Percentiles rank a stretch among this genome's conserved stretches.
Conservation (phyloP, 2,329 filamentous ascomycete species). For the Arthrobotrys megalospora region DNA sequence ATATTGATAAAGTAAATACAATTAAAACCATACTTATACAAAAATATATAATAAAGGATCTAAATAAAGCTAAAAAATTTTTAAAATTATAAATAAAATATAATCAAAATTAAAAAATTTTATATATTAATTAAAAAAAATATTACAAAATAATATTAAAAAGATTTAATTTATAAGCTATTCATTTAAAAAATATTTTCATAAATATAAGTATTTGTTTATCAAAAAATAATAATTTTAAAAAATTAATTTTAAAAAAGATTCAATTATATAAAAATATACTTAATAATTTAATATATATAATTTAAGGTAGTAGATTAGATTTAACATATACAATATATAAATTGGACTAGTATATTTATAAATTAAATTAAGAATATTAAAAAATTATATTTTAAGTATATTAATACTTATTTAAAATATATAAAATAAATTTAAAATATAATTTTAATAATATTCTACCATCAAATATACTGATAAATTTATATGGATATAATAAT, state of each 20-base stretch:
- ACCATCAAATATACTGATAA: too few species aligned
- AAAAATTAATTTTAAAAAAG: not conserved
- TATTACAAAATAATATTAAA: constrained; percentile 1
- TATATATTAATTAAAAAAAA: not conserved
- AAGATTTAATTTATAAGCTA: not conserved
- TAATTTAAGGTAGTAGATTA: not conserved
- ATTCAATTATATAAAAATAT: too few species aligned
- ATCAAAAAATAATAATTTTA: not conserved
- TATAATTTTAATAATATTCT: constrained; percentile 29
- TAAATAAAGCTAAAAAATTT: not conserved
- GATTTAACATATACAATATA: not conserved
- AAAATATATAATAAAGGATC: not conserved
- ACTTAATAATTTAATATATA: not conserved
- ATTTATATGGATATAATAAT: too few species aligned
- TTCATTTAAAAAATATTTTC: too few species aligned
- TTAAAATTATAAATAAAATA: too few species aligned
- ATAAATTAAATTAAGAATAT: constrained; percentile 16
- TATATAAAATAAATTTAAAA: constrained; percentile 5
- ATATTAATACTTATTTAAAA: constrained; percentile 22
- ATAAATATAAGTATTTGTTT: not conserved
- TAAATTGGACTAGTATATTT: constrained; percentile 4
- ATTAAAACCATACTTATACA: not conserved
- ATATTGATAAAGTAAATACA: not conserved
- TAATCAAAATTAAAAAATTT: too few species aligned
- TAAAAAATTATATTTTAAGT: constrained; percentile 9